Evolutionary conservation across 2,329 filamentous ascomycete genomes (phyloP).

Genomic region (Cyanodermella asteris): DNA sequence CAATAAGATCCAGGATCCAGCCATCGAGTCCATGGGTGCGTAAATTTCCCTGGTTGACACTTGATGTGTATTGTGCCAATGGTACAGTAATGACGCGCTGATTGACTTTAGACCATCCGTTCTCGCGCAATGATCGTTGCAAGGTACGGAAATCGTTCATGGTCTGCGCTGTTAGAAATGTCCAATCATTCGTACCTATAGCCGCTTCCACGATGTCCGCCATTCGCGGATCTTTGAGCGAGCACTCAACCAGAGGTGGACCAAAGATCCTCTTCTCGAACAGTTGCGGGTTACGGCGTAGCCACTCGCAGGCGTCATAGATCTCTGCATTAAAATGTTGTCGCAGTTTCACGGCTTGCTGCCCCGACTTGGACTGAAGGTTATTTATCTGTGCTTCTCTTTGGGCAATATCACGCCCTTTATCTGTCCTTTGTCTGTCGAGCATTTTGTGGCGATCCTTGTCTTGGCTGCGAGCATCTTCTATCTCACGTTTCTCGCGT

Average conservation of each 20-base stretch:
- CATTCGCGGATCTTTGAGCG: constrained; percentile 50
- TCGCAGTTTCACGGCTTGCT: constrained; percentile 47
- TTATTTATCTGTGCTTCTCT: no score
- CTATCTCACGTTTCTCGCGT: no score
- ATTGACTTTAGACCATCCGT: constrained; percentile 29
- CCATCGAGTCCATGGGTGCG: constrained; percentile 45
- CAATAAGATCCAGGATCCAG: constrained; percentile 57
- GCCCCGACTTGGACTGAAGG: constrained; percentile 54
- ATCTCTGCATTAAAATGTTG: constrained; percentile 37
- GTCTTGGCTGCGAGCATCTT: no score
- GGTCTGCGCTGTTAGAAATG: constrained; percentile 53
- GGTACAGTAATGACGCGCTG: constrained; percentile 40
- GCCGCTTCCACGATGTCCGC: constrained; percentile 37
- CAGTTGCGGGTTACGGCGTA: constrained; percentile 43
- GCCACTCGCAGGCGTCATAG: constrained; percentile 56
- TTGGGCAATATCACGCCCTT: no score
- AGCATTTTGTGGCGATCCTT: no score
- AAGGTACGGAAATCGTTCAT: constrained; percentile 52
- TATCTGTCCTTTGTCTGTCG: no score
- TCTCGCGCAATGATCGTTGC: no score
- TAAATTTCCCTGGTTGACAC: constrained; percentile 34
- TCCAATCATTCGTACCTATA: constrained; percentile 30
- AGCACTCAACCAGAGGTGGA: constrained; percentile 60
- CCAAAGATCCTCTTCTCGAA: constrained; percentile 64
- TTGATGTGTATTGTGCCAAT: constrained; percentile 32